phyloP scores from a whole-genome alignment of 1,139 yeast species.

The Pichia sp. region DNA sequence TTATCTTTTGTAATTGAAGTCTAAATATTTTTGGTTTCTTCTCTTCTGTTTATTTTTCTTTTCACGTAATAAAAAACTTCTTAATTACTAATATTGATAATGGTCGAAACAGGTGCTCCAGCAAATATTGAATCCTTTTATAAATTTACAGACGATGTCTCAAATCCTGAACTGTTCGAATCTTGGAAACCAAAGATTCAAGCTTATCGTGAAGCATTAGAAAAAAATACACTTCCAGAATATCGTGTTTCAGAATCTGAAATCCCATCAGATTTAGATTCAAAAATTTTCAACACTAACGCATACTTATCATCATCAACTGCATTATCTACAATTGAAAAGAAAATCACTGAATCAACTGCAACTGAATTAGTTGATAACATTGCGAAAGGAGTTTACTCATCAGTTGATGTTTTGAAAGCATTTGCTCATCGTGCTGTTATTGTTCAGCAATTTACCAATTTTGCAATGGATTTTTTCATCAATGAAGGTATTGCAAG shows the following conservation, averaged over 20 bases:
- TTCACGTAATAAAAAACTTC: background rate
- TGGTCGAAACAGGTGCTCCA: conserved; percentile 22
- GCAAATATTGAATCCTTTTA: conserved; percentile 23
- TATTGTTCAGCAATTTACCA: conserved; percentile 47
- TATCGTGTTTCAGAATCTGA: conserved; percentile 38
- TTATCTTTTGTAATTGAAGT: too few relatives aligned
- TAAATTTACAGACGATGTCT: conserved; percentile 27
- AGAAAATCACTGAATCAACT: conserved; percentile 42
- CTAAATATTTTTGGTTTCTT: background rate
- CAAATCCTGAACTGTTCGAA: conserved; percentile 27
- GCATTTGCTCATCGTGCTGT: conserved; percentile 42
- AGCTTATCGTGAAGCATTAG: conserved; percentile 41
- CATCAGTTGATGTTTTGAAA: conserved; percentile 36
- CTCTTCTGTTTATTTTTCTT: background rate
- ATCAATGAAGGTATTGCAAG: conserved; percentile 50
- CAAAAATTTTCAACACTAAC: conserved; percentile 41
- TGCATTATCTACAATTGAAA: conserved; percentile 40
- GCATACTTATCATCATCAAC: conserved; percentile 39
- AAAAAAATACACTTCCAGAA: conserved; percentile 37
- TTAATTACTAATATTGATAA: background rate
- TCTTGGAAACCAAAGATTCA: conserved; percentile 46
- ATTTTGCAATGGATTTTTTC: conserved; percentile 53
- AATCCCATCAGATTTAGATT: conserved; percentile 36
- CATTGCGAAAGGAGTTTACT: conserved; percentile 33
- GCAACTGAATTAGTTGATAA: conserved; percentile 35